Conservation (phyloP, 2,329 filamentous ascomycete species). For the Teratosphaeria zuluensis region DNA sequence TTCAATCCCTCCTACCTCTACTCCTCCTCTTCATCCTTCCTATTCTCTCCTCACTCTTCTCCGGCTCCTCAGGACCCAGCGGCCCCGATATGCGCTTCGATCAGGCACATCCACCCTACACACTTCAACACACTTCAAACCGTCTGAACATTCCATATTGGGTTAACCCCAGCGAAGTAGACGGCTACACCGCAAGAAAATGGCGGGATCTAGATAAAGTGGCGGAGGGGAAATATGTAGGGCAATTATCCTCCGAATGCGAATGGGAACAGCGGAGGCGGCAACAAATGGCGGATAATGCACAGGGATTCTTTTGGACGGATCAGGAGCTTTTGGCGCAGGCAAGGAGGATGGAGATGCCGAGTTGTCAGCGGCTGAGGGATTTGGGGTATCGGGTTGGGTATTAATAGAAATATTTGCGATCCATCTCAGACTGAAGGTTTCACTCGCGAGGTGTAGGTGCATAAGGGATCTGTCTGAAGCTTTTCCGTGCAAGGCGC, state of each 20-base stretch:
- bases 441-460: neutral
- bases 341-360: conserved; percentile 53
- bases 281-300: conserved; percentile 62
- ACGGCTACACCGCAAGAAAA: conserved; percentile 58
- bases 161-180: conserved; percentile 69
- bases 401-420: conserved; percentile 2
- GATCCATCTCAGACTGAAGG: neutral
- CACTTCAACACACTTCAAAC: conserved; percentile 60
- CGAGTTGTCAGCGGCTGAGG: conserved; percentile 48
- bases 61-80: conserved; percentile 46
- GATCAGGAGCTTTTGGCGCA: conserved; percentile 69
- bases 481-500: neutral
- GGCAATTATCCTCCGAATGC: conserved; percentile 59
- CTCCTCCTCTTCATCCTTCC: conserved; percentile 81
- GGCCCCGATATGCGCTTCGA: conserved; percentile 72
- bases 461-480: neutral
- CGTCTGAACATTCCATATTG: conserved; percentile 72
- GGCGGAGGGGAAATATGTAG: conserved; percentile 66
- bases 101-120: conserved; percentile 58
- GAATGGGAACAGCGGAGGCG: conserved; percentile 60
- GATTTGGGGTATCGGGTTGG: conserved; percentile 33
- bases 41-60: conserved; percentile 70
- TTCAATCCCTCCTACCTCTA: conserved; percentile 56
- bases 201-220: conserved; percentile 64
- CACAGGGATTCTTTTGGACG: conserved; percentile 77